Conservation (phyloP, 2,329 filamentous ascomycete species). For the Fusarium brevicatenulatum region DNA sequence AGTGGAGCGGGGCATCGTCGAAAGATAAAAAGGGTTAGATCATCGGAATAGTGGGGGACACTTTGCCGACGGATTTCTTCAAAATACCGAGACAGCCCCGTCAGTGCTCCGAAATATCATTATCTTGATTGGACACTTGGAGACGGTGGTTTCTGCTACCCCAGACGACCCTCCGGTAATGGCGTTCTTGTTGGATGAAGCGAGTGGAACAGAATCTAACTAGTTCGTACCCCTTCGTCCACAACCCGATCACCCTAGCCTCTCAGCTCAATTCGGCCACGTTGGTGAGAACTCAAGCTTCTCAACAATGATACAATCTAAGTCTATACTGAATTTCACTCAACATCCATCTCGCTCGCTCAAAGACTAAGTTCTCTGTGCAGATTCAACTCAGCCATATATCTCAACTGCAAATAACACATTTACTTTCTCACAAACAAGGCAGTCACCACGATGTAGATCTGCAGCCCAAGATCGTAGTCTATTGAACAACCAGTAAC, state of each 20-base stretch:
- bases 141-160: rapidly evolving
- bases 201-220: not conserved
- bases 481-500: too few species aligned
- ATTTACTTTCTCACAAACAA: too few species aligned
- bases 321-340: too few species aligned
- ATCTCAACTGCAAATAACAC: too few species aligned
- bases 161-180: too few species aligned
- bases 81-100: not conserved
- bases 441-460: too few species aligned
- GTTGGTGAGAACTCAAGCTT: too few species aligned
- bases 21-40: not conserved
- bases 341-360: too few species aligned
- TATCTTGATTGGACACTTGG: rapidly evolving
- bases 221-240: not conserved
- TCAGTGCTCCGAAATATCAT: not conserved
- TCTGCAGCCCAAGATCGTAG: too few species aligned
- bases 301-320: too few species aligned
- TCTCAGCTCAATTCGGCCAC: not conserved
- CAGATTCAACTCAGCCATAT: too few species aligned
- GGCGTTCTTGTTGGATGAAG: rapidly evolving
- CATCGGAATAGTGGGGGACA: not conserved
- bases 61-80: not conserved
- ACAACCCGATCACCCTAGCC: not conserved
- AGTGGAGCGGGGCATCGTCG: not conserved
- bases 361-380: too few species aligned